Base-by-base conservation (phyloP, 2,329 filamentous ascomycete species). In the Grosmannia huntii region DNA sequence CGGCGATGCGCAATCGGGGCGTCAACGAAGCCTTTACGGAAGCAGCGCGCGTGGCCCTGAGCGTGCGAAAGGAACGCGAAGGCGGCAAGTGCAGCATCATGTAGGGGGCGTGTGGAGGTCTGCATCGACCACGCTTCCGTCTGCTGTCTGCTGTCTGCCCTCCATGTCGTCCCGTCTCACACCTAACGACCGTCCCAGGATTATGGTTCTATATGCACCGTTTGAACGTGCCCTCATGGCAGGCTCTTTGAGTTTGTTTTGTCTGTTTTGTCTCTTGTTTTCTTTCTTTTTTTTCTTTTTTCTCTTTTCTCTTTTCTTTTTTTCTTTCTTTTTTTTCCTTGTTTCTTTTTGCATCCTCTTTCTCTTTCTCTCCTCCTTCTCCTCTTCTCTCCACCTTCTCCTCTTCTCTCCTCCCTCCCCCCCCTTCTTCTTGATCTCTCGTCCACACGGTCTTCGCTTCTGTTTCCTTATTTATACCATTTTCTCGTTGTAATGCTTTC, bases 1-100 rank as follows among this genome's bases (percentile, higher is more conserved):
- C 94, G 44, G 94, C 94, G 59, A 97, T 97, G 85, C 87, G 91
- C 74, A 99, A 99, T 73, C 84, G 94, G 55, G 94, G 94, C 61
- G 95, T 99, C 68, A 96, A 97, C 73, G 94, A 99, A 73, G 94
- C 94, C 50, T 99, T 99, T 68, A 97, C 94, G 48, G 94, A 99
- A 76, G 94, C 94, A 48, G 92, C 94, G 27, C 87, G 95, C 67
- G 94, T 99, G 41, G 94, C 94, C 16, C 78, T 99, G 58, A 84
- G 82, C 64, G 83, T 86, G 59, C 85, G 81, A 73, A 81, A 83
- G 66, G 82, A 82, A 61, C 79, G 81, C 65, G 82, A 85, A 61
- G 80, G 83, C 60, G 75, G 75, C 62, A 83, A 81, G 67, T 86
- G 83, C 69, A 67, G 68, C 61, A 69, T 86, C 61, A 85, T 86